These are phyloP conservation scores for Raphanus sativus DNA, from an alignment of 345 rosid species.

Conservation along the genomic window DNA sequence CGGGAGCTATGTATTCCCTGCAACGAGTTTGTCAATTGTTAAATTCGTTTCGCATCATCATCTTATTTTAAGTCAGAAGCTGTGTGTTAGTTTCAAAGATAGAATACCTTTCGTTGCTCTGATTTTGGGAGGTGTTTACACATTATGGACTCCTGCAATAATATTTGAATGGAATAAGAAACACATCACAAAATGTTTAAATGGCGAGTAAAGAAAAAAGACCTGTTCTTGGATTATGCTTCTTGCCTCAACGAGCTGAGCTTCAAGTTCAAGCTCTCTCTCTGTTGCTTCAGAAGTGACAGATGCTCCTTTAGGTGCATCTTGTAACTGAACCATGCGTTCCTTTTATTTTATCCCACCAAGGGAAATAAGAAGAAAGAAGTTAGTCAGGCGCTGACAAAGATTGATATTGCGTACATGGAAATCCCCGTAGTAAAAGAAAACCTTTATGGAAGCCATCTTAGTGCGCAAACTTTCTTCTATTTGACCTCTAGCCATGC, in stretches of 20 bases:
- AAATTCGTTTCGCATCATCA: slow-evolving; percentile 14
- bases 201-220: neutral
- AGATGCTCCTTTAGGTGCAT: slow-evolving; percentile 85
- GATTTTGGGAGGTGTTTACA: slow-evolving; percentile 81
- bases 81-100: neutral
- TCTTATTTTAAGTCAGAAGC: neutral
- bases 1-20: slow-evolving; percentile 66
- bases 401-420: neutral
- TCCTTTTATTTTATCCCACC: slow-evolving; percentile 29
- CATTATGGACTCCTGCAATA: slow-evolving; percentile 86
- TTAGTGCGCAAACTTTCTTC: slow-evolving; percentile 93
- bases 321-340: slow-evolving; percentile 83
- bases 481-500: slow-evolving; percentile 95
- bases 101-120: slow-evolving; percentile 72
- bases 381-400: slow-evolving; percentile 4
- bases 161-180: neutral
- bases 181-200: neutral
- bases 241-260: slow-evolving; percentile 98
- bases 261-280: slow-evolving; percentile 99
- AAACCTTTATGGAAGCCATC: slow-evolving; percentile 95
- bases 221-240: slow-evolving; percentile 99
- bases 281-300: slow-evolving; percentile 94
- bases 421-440: neutral
- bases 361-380: neutral
- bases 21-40: slow-evolving; percentile 30